These are phyloP conservation scores for Fagopyrum esculentum DNA, from an alignment of 148 eudicot genomes.

Conservation along the genomic window DNA sequence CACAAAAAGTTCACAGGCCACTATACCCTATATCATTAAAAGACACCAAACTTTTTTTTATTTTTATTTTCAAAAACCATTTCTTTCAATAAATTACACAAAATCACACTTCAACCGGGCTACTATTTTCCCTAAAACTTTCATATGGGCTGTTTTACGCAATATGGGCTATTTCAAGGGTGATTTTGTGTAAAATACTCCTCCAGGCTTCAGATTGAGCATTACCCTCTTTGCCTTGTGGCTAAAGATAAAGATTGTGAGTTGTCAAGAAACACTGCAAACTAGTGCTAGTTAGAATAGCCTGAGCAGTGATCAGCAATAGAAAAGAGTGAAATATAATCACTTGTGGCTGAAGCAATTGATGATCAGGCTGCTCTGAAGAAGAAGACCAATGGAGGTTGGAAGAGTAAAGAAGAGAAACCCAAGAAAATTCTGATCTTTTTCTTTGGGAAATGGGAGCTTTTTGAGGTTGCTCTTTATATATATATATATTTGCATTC, in stretches of 20 bases:
- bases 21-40: background rate
- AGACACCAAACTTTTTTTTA: background rate
- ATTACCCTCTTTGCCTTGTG: background rate
- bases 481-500: background rate
- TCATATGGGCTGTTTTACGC: too few species aligned
- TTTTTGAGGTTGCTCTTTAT: background rate
- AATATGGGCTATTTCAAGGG: too few species aligned
- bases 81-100: background rate
- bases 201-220: conserved; percentile 1
- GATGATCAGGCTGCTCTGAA: conserved; percentile 3
- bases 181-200: too few species aligned
- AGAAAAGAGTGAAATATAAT: background rate
- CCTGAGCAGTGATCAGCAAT: conserved; percentile 6
- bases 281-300: conserved; percentile 5
- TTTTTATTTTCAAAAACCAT: background rate
- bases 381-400: background rate
- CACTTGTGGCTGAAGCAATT: conserved; percentile 13
- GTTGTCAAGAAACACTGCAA: background rate
- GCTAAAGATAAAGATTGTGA: conserved; percentile 4
- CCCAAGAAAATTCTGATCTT: background rate
- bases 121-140: too few species aligned
- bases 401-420: conserved; percentile 6
- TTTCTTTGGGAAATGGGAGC: conserved; percentile 7
- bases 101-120: background rate
- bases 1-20: background rate